Evolutionary conservation across 2,329 filamentous ascomycete genomes (phyloP).

Genomic region (Colletotrichum sp.): DNA sequence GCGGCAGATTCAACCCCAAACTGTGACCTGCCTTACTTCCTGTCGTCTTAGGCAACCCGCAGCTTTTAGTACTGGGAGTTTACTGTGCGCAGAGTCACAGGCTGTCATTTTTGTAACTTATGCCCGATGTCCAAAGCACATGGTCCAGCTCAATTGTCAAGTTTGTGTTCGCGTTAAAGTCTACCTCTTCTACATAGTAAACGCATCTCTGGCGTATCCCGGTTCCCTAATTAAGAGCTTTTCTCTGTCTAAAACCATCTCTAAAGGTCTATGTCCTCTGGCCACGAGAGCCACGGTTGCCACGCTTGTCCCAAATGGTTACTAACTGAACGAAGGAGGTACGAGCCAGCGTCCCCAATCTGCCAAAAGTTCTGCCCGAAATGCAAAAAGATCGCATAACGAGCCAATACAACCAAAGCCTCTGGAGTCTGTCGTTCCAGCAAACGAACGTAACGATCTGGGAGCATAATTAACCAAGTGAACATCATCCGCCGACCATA

Average conservation of each 20-base stretch:
- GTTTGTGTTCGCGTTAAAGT: background rate
- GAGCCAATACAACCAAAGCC: background rate
- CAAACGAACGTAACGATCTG: background rate
- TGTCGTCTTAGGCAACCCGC: background rate
- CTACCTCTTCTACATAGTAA: background rate
- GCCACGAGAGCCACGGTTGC: background rate
- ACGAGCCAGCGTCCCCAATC: background rate
- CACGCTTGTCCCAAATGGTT: background rate
- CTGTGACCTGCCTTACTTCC: background rate
- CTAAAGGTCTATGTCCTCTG: background rate
- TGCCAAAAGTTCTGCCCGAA: background rate
- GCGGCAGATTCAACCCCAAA: background rate
- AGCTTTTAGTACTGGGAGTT: background rate
- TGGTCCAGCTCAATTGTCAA: background rate
- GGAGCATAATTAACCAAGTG: background rate
- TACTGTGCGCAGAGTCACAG: background rate
- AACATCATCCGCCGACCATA: background rate
- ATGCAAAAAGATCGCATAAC: background rate
- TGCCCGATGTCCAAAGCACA: background rate
- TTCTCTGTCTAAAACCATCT: background rate
- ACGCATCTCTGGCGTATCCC: fast-evolving
- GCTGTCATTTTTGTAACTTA: background rate
- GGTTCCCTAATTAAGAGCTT: fast-evolving
- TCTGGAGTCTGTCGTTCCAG: background rate
- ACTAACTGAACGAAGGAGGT: background rate